Percentiles rank a stretch among this genome's conserved stretches.
Evolutionary conservation across 768 basidiomycete genomes (phyloP).

Genomic region (Pleurotus giganteus): DNA sequence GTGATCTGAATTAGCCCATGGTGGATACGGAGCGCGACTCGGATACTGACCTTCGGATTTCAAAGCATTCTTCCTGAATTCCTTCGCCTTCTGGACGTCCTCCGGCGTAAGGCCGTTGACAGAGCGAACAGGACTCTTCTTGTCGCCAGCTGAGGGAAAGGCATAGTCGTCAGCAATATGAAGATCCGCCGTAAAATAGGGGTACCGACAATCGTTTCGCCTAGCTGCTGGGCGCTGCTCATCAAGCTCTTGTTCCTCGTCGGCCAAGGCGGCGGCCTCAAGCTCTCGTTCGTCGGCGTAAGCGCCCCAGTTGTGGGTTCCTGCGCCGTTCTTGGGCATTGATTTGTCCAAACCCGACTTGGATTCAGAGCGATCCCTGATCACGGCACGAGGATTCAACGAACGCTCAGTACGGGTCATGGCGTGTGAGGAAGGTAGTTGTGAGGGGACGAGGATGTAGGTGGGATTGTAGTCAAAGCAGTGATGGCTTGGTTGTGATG

Average conservation of each 20-base stretch:
- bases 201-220: slow-evolving; percentile 5
- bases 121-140: slow-evolving; percentile 31
- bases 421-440: slow-evolving; percentile 7
- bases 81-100: slow-evolving; percentile 58
- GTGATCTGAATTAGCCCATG: neutral
- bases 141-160: slow-evolving; percentile 22
- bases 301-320: slow-evolving; percentile 85
- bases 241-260: slow-evolving; percentile 50
- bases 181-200: neutral
- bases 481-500: neutral
- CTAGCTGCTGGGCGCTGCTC: slow-evolving; percentile 21
- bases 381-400: slow-evolving; percentile 64
- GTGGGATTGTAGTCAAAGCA: neutral
- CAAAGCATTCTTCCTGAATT: slow-evolving; percentile 73
- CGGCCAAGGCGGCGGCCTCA: slow-evolving; percentile 56
- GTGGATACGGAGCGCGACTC: neutral
- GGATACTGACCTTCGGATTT: slow-evolving; percentile 50
- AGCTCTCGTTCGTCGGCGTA: slow-evolving; percentile 59
- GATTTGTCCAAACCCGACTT: slow-evolving; percentile 73
- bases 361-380: slow-evolving; percentile 77
- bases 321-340: slow-evolving; percentile 76
- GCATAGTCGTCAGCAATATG: neutral
- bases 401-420: slow-evolving; percentile 86
- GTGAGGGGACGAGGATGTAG: neutral
- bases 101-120: slow-evolving; percentile 54